Base-by-base conservation (phyloP, 768 basidiomycete species). In the Russula foetens region DNA sequence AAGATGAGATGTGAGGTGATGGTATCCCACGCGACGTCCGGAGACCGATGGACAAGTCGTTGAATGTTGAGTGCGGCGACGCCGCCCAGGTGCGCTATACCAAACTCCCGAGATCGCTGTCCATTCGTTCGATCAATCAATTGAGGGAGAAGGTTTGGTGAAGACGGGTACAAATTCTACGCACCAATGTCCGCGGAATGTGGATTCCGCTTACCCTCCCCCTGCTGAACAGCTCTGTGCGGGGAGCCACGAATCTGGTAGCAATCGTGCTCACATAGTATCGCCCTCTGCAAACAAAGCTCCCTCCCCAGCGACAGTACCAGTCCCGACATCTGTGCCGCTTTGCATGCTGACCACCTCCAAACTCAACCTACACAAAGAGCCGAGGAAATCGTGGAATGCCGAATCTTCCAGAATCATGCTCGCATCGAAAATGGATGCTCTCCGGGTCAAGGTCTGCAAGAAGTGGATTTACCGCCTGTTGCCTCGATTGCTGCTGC, bases 331-430 rank as follows among this genome's bases (percentile, higher is more conserved):
- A 15, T 50, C 49, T 24, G 7, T 21, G 71, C 74, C 50, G 77
- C 80, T 82, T 72, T 92, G 87, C 84, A 97, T 87, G 39, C 88
- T 87, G 23, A 98, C 84, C 94, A 98, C 98, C 72, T 94, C 93
- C 11, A 83, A 79, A 68, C 92, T 96, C 26, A 98, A 75, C 67
- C 81, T 85, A 71, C 92, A 95, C 53, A 98, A 72, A 2, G 95
- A 90, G 9, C 70, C 71, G 33, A 84, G 75, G 63, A 98, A 98
- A 64, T 85, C 79, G 49, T 77, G 79, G 74, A 95, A 98, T 3
- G 93, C 89, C 0, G 70, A 67, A 68, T 97, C 92, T 59, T 94
- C 90, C 63, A 98, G 69, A 64, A 85, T 85, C 71, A 87, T 88
- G 9, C 91, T 87, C 0, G 87, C 80, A 59, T 97, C 93, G 66